Evolutionary conservation across 495 filamentous ascomycete genomes (phyloP).

Genomic region (Halenospora varia): DNA sequence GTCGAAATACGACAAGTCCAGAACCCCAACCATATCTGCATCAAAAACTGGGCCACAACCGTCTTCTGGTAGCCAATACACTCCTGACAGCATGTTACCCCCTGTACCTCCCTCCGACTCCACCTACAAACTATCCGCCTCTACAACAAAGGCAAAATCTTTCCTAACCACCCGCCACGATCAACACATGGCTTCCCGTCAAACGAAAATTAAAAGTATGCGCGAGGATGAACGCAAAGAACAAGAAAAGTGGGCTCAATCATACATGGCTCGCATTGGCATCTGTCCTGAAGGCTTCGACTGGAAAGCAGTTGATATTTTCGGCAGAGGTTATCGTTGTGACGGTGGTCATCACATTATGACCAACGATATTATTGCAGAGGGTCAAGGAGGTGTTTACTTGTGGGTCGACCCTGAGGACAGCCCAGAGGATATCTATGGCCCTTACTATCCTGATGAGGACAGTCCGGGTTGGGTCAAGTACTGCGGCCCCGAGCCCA

Average conservation of each 20-base stretch:
- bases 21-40: too few species aligned
- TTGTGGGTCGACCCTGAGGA: not conserved
- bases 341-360: not conserved
- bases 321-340: constrained; percentile 5
- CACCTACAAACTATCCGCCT: too few species aligned
- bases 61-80: too few species aligned
- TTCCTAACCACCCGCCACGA: not conserved
- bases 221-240: not conserved
- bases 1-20: too few species aligned
- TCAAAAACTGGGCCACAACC: too few species aligned
- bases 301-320: not conserved
- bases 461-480: too few species aligned
- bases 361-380: constrained; percentile 3
- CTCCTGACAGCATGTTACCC: too few species aligned
- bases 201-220: not conserved
- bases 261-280: not conserved
- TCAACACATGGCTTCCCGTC: not conserved
- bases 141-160: too few species aligned
- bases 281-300: not conserved
- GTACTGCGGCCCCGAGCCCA: too few species aligned
- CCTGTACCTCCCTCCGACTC: too few species aligned
- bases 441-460: not conserved
- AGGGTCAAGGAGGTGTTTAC: not conserved
- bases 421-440: not conserved
- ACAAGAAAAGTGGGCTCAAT: constrained; percentile 1